phyloP scores from a whole-genome alignment of 108 stramenopile genomes.

The Nitzschia sp. region DNA sequence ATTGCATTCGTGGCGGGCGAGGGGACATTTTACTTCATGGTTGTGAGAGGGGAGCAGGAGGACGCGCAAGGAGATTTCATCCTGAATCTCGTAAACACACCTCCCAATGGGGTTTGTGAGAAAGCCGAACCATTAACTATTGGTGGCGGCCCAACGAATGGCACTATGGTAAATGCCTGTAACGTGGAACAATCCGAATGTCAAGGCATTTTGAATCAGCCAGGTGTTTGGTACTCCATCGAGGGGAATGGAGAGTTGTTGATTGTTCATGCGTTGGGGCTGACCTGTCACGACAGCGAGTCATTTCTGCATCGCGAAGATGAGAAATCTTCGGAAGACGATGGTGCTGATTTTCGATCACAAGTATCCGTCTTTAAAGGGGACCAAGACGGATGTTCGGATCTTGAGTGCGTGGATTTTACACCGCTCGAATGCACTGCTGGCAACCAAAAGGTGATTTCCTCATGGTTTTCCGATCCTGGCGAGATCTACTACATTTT shows the following conservation, averaged over 20 bases:
- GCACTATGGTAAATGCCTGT: conserved; percentile 17
- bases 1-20: not conserved
- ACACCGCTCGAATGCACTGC: not conserved
- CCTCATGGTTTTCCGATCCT: conserved; percentile 13
- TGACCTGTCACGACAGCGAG: not conserved
- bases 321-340: not conserved
- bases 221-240: conserved; percentile 22
- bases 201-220: not conserved
- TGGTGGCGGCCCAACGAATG: not conserved
- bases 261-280: not conserved
- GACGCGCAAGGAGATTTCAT: conserved; percentile 16
- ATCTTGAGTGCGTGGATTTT: conserved; percentile 5
- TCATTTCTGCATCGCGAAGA: too few species aligned
- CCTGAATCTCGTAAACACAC: not conserved
- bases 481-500: conserved; percentile 10
- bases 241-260: conserved; percentile 17
- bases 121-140: not conserved
- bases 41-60: not conserved
- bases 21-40: conserved; percentile 3
- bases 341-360: not conserved
- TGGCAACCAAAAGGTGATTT: not conserved
- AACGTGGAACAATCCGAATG: conserved; percentile 1
- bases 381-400: not conserved
- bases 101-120: conserved; percentile 19
- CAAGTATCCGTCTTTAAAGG: conserved; percentile 7